Evolutionary conservation across 805 yeast species (phyloP).

Genomic region (Candida cerambycidarum): DNA sequence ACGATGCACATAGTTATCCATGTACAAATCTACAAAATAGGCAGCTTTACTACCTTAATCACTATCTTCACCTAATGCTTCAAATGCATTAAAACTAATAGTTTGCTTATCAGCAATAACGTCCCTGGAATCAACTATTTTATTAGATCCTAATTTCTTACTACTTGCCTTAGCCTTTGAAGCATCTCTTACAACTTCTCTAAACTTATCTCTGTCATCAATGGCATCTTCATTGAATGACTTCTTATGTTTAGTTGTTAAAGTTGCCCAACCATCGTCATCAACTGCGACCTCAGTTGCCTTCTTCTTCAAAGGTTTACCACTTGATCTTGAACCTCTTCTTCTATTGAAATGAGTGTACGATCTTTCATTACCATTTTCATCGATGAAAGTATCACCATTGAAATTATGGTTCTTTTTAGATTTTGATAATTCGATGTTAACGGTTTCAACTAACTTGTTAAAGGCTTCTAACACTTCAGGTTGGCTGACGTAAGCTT

Average conservation of each 20-base stretch:
- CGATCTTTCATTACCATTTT: slow-evolving; percentile 44
- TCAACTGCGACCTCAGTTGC: slow-evolving; percentile 55
- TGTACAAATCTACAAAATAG: no score
- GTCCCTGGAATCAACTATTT: slow-evolving; percentile 73
- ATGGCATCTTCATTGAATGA: slow-evolving; percentile 52
- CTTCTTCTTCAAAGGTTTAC: slow-evolving; percentile 59
- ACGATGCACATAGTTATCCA: no score
- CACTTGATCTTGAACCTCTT: slow-evolving; percentile 55
- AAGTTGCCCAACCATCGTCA: slow-evolving; percentile 83
- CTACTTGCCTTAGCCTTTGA: slow-evolving; percentile 67
- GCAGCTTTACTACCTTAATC: no score
- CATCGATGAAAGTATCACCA: slow-evolving; percentile 48
- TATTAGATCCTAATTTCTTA: slow-evolving; percentile 71
- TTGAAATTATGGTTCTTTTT: slow-evolving; percentile 26
- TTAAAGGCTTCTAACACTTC: slow-evolving; percentile 65
- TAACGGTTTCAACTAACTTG: slow-evolving; percentile 64
- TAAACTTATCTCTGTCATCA: slow-evolving; percentile 47
- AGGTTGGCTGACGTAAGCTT: slow-evolving; percentile 59
- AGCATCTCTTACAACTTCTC: slow-evolving; percentile 42
- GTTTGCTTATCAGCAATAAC: slow-evolving; percentile 66
- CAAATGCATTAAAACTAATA: slow-evolving; percentile 74
- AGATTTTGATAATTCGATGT: slow-evolving; percentile 36
- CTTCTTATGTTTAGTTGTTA: slow-evolving; percentile 43
- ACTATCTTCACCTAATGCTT: slow-evolving; percentile 62
- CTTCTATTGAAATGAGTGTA: slow-evolving; percentile 53